Percentiles rank a stretch among this genome's conserved stretches.
Evolutionary conservation across 805 yeast genomes (phyloP).

Genomic region (Aciculoconidium aculeatum): DNA sequence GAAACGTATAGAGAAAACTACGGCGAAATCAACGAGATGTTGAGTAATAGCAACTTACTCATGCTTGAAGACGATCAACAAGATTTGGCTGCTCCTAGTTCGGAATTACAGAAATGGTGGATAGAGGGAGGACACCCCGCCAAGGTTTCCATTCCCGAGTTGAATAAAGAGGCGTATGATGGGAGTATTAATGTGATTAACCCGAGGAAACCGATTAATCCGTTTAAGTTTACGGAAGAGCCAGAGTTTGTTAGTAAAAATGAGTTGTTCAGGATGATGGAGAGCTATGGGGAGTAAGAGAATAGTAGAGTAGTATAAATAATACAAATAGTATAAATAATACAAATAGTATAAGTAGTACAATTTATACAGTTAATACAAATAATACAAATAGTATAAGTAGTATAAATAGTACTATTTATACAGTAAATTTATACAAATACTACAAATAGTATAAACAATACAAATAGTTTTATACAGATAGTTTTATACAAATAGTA

Average conservation of each 20-base stretch:
- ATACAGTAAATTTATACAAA: too few species aligned
- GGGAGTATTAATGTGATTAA: conserved; percentile 44
- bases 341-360: too few species aligned
- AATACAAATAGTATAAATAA: too few species aligned
- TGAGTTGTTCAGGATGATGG: conserved; percentile 10
- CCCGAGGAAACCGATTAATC: conserved; percentile 66
- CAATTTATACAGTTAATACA: too few species aligned
- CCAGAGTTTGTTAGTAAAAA: conserved; percentile 44
- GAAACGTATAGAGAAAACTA: conserved; percentile 45
- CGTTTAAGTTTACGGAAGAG: conserved; percentile 51
- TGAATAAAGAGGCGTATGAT: conserved; percentile 23
- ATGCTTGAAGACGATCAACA: conserved; percentile 24
- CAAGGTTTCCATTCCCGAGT: conserved; percentile 51
- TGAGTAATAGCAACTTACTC: conserved; percentile 21
- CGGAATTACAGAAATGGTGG: conserved; percentile 90
- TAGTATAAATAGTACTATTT: too few species aligned
- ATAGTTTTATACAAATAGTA: too few species aligned
- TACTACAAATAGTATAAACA: too few species aligned
- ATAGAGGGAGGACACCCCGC: conserved; percentile 70
- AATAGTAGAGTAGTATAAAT: too few species aligned
- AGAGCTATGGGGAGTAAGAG: background rate
- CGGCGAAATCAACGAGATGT: conserved; percentile 31
- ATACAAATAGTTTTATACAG: too few species aligned
- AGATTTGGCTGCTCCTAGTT: conserved; percentile 82
- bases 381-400: too few species aligned